Base-by-base conservation (phyloP, 441 rosid species). In the Cnidoscolus chayamansa region DNA sequence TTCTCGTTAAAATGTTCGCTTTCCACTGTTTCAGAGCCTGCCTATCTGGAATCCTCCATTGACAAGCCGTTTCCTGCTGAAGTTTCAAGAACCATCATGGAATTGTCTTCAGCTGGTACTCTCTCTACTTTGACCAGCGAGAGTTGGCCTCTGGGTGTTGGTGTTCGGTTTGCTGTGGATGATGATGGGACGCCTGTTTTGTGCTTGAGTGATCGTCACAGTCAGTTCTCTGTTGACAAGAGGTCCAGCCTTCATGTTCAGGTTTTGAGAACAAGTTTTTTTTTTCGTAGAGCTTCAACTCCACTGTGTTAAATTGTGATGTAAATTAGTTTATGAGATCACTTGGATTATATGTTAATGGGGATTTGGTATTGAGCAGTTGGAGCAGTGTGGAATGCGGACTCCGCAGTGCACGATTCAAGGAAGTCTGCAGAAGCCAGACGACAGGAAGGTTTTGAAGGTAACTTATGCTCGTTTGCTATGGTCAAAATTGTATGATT, bases 191-290 rank as follows among this genome's bases (percentile, higher is more conserved):
- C 89, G 72, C 98, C 98, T 6, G 76, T 94, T 63, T 78, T 94
- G 73, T 79, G 90, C 82, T 84, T 90, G 75, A 79, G 75, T 58
- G 81, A 72, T n/a, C 69, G 84, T 6, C 64, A 74, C 73, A 37
- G 82, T 4, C 76, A 58, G 2, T 72, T 87, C 67, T 78, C 90
- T 62, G 78, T 77, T 67, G 90, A 87, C 57, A 75, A 64, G 77
- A 86, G 87, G 85, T 90, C 97, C 43, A 84, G 91, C 79, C 97
- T 94, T 77, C 93, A 94, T 80, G 93, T 92, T 85, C 95, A 92
- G 94, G 98, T 94, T 55, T 49, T 25, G 25, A 25, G 25, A 25
- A 25, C 95, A 92, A 93, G 98, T 94, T 55, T 49, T 7, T 17
- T 7, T 45, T 71, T 65, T 73, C 3, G 12, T 31, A 25, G n/a